A percentile compares a stretch with the other conserved stretches of the same genome.
These are phyloP conservation scores for Backusella tuberculispora DNA, from an alignment of 192 early-diverging fungal genomes.

Conservation along the genomic window DNA sequence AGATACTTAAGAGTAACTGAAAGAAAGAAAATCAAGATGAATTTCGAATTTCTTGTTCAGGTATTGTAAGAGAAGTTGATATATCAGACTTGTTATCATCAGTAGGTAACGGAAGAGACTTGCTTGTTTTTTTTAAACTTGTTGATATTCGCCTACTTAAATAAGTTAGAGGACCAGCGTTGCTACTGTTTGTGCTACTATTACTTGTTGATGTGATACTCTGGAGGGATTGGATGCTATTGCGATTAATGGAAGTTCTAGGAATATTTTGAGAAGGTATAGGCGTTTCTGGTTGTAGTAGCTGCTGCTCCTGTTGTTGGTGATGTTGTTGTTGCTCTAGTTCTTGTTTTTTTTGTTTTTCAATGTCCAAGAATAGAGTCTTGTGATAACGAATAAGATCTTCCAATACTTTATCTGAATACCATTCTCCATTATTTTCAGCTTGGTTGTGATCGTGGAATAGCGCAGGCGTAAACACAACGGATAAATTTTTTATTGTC, in stretches of 20 bases:
- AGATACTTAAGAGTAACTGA: background rate
- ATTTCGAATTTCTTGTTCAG: background rate
- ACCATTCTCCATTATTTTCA: conserved; percentile 31
- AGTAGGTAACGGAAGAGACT: background rate
- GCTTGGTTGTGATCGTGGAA: conserved; percentile 63
- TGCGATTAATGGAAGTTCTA: background rate
- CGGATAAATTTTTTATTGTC: conserved; percentile 61
- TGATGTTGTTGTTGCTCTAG: too few species aligned
- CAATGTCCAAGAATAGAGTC: background rate
- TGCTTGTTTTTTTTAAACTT: conserved; percentile 4
- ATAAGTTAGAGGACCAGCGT: background rate
- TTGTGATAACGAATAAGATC: conserved; percentile 31
- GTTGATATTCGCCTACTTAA: conserved; percentile 13
- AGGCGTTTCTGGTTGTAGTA: background rate
- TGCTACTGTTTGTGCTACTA: background rate
- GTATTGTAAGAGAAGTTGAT: background rate
- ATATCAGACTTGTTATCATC: background rate
- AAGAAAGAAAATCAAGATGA: background rate
- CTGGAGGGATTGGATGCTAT: background rate
- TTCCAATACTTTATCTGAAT: conserved; percentile 34
- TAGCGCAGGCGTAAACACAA: conserved; percentile 67
- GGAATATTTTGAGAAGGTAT: conserved; percentile 5
- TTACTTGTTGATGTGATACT: background rate
- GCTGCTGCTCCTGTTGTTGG: too few species aligned
- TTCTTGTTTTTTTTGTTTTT: conserved; percentile 6